phyloP scores from a whole-genome alignment of 2,329 filamentous ascomycete genomes.

The Clarireedia homoeocarpa region DNA sequence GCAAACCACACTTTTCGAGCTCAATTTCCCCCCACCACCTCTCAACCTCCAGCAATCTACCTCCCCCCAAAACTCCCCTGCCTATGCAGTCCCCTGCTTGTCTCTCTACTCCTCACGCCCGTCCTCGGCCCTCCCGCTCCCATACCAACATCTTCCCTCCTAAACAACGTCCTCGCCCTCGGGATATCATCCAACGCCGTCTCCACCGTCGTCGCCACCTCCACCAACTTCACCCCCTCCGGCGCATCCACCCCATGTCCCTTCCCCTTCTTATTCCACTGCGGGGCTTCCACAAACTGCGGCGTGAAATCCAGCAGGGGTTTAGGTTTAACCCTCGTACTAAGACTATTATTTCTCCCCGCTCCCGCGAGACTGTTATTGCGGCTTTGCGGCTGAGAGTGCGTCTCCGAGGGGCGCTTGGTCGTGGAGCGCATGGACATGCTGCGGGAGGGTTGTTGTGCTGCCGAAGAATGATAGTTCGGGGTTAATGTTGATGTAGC shows the following conservation, averaged over 20 bases:
- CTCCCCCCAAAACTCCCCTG: background rate
- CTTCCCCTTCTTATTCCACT: conserved; percentile 45
- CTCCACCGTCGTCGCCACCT: conserved; percentile 32
- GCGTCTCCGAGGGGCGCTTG: conserved; percentile 5
- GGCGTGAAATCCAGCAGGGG: conserved; percentile 64
- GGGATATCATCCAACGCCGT: conserved; percentile 14
- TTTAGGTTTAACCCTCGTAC: conserved; percentile 29
- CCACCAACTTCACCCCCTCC: conserved; percentile 38
- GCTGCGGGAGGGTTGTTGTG: conserved; percentile 23
- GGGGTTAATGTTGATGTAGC: too few species aligned
- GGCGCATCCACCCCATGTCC: conserved; percentile 40
- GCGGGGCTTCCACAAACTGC: conserved; percentile 54
- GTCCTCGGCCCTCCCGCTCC: conserved; percentile 6
- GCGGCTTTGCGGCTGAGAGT: background rate
- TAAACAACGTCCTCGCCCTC: conserved; percentile 18
- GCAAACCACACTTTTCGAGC: too few species aligned
- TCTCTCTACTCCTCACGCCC: conserved; percentile 1
- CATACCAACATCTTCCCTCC: conserved; percentile 14
- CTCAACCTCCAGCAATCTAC: background rate
- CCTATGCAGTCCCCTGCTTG: background rate
- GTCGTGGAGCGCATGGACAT: conserved; percentile 17
- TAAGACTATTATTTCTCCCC: too few species aligned
- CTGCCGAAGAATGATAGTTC: conserved; percentile 50
- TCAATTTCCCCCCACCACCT: background rate
- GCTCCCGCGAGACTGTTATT: background rate